These are phyloP conservation scores for Extremus antarcticus DNA, from an alignment of 495 filamentous ascomycete species.

Conservation along the genomic window DNA sequence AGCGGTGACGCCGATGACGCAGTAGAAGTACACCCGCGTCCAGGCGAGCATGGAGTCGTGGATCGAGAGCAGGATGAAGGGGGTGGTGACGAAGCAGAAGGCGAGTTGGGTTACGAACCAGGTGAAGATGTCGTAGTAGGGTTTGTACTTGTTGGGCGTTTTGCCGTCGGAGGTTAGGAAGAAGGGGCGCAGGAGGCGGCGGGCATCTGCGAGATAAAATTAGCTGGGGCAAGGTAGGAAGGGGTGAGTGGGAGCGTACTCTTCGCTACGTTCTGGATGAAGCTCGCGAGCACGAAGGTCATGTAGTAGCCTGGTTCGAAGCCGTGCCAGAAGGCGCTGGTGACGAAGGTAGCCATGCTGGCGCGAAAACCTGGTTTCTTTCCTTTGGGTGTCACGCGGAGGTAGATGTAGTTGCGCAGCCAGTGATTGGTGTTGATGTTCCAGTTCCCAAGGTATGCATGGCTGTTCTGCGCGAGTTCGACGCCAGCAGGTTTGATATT, in stretches of 20 bases:
- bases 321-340: slow-evolving; percentile 94
- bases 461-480: slow-evolving; percentile 81
- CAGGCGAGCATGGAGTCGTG: slow-evolving; percentile 58
- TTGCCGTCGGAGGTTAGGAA: slow-evolving; percentile 69
- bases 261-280: slow-evolving; percentile 88
- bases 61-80: slow-evolving; percentile 74
- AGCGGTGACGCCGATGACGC: slow-evolving; percentile 50
- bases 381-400: slow-evolving; percentile 88
- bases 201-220: slow-evolving; percentile 45
- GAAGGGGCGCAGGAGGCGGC: slow-evolving; percentile 82
- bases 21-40: slow-evolving; percentile 83
- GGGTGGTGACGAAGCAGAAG: slow-evolving; percentile 69
- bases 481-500: slow-evolving; percentile 77
- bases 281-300: slow-evolving; percentile 74
- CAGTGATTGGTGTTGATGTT: slow-evolving; percentile 98
- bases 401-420: slow-evolving; percentile 90
- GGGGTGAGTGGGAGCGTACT: slow-evolving; percentile 39
- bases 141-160: slow-evolving; percentile 56
- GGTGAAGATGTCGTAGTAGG: slow-evolving; percentile 75
- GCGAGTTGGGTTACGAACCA: slow-evolving; percentile 70
- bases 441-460: slow-evolving; percentile 81
- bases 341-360: slow-evolving; percentile 85
- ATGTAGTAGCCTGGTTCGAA: slow-evolving; percentile 97
- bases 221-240: neutral
- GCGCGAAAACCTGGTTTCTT: slow-evolving; percentile 95